Conservation (phyloP, 2,329 filamentous ascomycete species). For the Diaporthe ampelina region DNA sequence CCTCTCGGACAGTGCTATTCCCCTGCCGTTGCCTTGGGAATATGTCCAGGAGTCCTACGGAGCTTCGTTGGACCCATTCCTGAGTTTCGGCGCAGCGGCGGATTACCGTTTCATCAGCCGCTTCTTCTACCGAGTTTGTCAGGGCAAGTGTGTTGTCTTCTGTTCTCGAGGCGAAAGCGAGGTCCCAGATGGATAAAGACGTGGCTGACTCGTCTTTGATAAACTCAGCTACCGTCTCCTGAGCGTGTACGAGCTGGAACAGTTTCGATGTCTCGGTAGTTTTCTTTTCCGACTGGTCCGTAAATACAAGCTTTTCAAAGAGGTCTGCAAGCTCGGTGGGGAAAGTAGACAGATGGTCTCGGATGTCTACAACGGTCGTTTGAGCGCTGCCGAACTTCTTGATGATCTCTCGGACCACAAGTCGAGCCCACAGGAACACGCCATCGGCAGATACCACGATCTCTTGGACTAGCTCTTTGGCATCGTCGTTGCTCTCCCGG, state of each 20-base stretch:
- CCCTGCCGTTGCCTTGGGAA: background rate
- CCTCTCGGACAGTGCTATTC: background rate
- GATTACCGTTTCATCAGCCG: conserved; percentile 41
- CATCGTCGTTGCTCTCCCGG: conserved; percentile 22
- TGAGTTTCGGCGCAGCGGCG: conserved; percentile 22
- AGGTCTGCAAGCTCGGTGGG: conserved; percentile 48
- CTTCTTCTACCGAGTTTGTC: conserved; percentile 44
- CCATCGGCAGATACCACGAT: conserved; percentile 44
- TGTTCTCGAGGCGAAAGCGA: conserved; percentile 48
- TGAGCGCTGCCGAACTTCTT: conserved; percentile 38
- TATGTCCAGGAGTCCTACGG: conserved; percentile 32
- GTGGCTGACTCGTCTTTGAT: conserved; percentile 50
- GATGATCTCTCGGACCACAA: conserved; percentile 49
- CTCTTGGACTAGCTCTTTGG: conserved; percentile 29
- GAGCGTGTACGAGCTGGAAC: conserved; percentile 50
- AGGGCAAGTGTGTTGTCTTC: conserved; percentile 44
- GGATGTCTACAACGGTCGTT: conserved; percentile 29
- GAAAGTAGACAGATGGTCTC: conserved; percentile 41
- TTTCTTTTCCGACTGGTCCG: conserved; percentile 43
- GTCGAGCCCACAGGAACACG: conserved; percentile 48
- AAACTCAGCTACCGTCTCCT: conserved; percentile 52
- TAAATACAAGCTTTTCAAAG: conserved; percentile 50
- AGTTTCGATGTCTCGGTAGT: conserved; percentile 46
- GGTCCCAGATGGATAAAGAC: conserved; percentile 51
- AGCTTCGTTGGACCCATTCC: conserved; percentile 33